phyloP scores from a whole-genome alignment of 2,329 filamentous ascomycete species.

The Penicillium janthinellum region DNA sequence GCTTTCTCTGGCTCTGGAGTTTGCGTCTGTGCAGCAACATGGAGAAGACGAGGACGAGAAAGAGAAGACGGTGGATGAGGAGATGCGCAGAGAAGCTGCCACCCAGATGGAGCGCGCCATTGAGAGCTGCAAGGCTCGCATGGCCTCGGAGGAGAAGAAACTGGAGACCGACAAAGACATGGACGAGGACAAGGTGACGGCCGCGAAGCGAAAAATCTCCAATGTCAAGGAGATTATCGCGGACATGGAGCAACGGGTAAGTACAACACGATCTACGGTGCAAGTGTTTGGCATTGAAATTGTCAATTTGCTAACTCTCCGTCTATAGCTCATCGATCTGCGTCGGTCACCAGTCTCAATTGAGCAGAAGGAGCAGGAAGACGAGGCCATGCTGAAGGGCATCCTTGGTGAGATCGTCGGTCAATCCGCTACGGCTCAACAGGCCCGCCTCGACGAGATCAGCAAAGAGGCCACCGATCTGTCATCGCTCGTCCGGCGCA shows the following conservation, averaged over 20 bases:
- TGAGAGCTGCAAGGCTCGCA: constrained; percentile 57
- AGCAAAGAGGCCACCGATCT: constrained; percentile 62
- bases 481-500: constrained; percentile 59
- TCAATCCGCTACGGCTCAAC: constrained; percentile 55
- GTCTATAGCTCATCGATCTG: constrained; percentile 56
- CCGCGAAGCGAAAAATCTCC: constrained; percentile 52
- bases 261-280: constrained; percentile 9
- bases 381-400: constrained; percentile 53
- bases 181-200: constrained; percentile 43
- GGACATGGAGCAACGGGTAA: constrained; percentile 62
- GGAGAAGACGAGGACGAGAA: constrained; percentile 45
- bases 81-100: constrained; percentile 59
- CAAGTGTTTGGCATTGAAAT: neutral
- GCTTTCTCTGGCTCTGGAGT: constrained; percentile 90
- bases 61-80: constrained; percentile 51
- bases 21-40: constrained; percentile 71
- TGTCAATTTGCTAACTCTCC: constrained; percentile 14
- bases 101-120: constrained; percentile 64
- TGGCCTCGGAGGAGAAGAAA: constrained; percentile 55
- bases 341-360: constrained; percentile 56
- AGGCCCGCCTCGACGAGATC: constrained; percentile 56
- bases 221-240: constrained; percentile 64
- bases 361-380: constrained; percentile 38
- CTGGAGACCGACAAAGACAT: constrained; percentile 40
- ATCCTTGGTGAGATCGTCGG: constrained; percentile 62